Evolutionary conservation across 805 yeast species (phyloP).

Genomic region (Ogataea nonfermentans): DNA sequence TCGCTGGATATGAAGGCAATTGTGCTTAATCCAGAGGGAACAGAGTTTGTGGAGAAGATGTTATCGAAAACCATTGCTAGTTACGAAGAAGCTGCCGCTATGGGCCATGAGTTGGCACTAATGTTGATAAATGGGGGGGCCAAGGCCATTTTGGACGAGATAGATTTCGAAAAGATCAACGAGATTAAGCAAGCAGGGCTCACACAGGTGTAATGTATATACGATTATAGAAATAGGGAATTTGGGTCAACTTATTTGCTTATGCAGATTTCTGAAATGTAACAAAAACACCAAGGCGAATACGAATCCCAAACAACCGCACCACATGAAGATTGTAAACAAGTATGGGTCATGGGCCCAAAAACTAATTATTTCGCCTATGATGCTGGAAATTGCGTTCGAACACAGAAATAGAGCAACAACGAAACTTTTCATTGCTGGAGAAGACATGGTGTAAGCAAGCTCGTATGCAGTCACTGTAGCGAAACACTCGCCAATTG

Average conservation of each 20-base stretch:
- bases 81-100: slow-evolving; percentile 59
- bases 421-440: slow-evolving; percentile 48
- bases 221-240: slow-evolving; percentile 3
- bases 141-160: slow-evolving; percentile 72
- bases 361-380: slow-evolving; percentile 40
- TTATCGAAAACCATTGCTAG: slow-evolving; percentile 36
- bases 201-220: slow-evolving; percentile 16
- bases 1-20: slow-evolving; percentile 59
- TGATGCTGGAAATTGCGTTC: slow-evolving; percentile 45
- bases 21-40: slow-evolving; percentile 85
- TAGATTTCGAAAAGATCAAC: slow-evolving; percentile 67
- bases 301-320: slow-evolving; percentile 34
- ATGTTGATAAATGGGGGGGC: slow-evolving; percentile 75
- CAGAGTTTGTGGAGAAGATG: slow-evolving; percentile 59
- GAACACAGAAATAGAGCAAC: slow-evolving; percentile 41
- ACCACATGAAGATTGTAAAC: slow-evolving; percentile 36
- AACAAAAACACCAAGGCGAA: slow-evolving; percentile 25
- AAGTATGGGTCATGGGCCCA: slow-evolving; percentile 41
- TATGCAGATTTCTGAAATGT: slow-evolving; percentile 20
- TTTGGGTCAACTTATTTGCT: slow-evolving; percentile 4
- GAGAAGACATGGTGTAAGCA: slow-evolving; percentile 53
- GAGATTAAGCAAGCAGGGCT: slow-evolving; percentile 37
- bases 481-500: slow-evolving; percentile 54
- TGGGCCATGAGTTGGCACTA: slow-evolving; percentile 71
- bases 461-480: slow-evolving; percentile 51